phyloP scores from a whole-genome alignment of 2,329 filamentous ascomycete species.

The Ophiocordyceps camponoti-rufipedis region DNA sequence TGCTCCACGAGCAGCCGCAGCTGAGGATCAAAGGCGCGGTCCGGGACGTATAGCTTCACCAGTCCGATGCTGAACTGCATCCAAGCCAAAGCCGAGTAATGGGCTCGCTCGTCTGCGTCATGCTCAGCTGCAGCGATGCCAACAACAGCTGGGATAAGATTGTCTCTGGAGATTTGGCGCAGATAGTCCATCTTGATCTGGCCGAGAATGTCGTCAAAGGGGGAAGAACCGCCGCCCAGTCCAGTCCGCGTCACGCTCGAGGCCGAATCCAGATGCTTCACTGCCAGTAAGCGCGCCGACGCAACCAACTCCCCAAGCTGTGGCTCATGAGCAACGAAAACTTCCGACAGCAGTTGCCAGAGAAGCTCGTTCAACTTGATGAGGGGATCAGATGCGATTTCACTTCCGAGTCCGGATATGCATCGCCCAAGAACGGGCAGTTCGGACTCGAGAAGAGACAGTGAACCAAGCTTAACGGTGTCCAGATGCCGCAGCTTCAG shows the following conservation, averaged over 20 bases:
- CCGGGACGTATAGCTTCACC: constrained; percentile 67
- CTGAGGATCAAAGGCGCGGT: constrained; percentile 71
- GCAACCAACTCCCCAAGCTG: constrained; percentile 11
- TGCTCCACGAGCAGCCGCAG: constrained; percentile 47
- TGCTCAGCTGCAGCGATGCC: constrained; percentile 18
- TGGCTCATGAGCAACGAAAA: constrained; percentile 21
- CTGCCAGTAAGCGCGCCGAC: constrained; percentile 9
- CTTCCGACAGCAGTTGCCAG: constrained; percentile 22
- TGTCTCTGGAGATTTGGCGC: constrained; percentile 16
- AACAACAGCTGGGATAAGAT: constrained; percentile 27
- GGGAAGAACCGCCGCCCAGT: not conserved
- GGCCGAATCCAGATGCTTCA: constrained; percentile 5
- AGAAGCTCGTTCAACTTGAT: constrained; percentile 29
- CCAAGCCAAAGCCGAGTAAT: constrained; percentile 41
- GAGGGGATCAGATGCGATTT: constrained; percentile 31
- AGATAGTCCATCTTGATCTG: constrained; percentile 17
- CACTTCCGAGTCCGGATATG: constrained; percentile 27
- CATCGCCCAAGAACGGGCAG: constrained; percentile 40
- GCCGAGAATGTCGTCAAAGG: constrained; percentile 8
- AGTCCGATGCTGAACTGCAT: constrained; percentile 57
- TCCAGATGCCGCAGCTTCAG: constrained; percentile 31
- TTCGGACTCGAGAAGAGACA: constrained; percentile 47
- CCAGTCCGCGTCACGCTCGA: constrained; percentile 1
- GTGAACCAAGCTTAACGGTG: constrained; percentile 36
- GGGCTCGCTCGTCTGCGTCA: constrained; percentile 6